Evolutionary conservation across 108 stramenopile genomes (phyloP).

Genomic region (Cyclostephanos invisitatus): DNA sequence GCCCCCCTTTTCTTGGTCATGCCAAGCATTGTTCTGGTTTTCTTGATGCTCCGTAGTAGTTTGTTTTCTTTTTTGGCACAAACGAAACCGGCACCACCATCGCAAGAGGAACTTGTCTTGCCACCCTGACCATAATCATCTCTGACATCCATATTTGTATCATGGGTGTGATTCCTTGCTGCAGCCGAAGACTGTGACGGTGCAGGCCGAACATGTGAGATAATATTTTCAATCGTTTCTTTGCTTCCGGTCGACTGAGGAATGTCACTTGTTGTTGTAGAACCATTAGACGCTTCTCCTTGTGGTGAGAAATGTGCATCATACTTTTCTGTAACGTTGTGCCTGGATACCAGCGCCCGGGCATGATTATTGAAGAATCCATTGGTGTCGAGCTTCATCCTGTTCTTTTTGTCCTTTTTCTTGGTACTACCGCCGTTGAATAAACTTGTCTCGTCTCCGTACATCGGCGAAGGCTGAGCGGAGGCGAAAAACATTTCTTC

Average conservation of each 20-base stretch:
- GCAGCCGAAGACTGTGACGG: no score
- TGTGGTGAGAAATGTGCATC: neutral
- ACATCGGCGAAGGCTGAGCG: neutral
- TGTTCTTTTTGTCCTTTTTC: neutral
- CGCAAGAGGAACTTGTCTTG: neutral
- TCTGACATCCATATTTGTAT: neutral
- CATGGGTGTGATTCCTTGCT: no score
- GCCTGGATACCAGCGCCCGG: neutral
- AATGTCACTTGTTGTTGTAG: no score
- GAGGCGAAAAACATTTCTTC: slow-evolving; percentile 1
- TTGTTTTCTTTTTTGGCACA: neutral
- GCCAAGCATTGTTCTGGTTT: neutral
- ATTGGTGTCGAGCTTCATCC: neutral
- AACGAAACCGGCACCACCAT: neutral
- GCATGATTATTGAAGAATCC: neutral
- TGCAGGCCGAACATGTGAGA: no score
- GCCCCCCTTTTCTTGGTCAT: neutral
- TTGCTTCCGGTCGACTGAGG: no score
- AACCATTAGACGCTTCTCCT: neutral
- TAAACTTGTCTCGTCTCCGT: slow-evolving; percentile 3
- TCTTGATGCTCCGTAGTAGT: neutral
- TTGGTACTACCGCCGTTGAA: neutral
- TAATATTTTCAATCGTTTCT: no score
- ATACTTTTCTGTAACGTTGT: neutral
- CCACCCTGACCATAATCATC: neutral